Percentiles rank a stretch among this genome's conserved stretches.
These are phyloP conservation scores for Ophidiomyces ophidiicola DNA, from an alignment of 2,329 filamentous ascomycete genomes.

Conservation along the genomic window DNA sequence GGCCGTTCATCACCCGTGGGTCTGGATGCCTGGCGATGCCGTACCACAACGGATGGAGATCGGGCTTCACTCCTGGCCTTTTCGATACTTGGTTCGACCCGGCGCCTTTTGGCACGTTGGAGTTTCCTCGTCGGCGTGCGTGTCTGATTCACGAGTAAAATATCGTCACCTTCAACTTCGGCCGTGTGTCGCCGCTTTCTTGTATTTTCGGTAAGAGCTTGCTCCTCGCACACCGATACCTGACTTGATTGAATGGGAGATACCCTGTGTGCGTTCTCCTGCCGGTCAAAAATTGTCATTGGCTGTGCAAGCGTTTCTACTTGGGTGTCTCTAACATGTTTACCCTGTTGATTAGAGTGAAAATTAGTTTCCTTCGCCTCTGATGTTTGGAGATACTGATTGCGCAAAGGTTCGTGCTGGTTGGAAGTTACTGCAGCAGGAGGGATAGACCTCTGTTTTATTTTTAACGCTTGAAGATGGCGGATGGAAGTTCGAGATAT, in stretches of 20 bases:
- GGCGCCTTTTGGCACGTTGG: too few species aligned
- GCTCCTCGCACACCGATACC: too few species aligned
- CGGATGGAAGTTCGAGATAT: background rate
- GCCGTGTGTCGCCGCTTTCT: constrained; percentile 3
- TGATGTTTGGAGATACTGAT: too few species aligned
- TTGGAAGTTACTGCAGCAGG: constrained; percentile 5
- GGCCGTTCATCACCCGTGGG: background rate
- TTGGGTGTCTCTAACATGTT: too few species aligned
- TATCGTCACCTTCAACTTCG: constrained; percentile 2
- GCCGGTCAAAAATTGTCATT: constrained; percentile 27
- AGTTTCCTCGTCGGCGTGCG: background rate
- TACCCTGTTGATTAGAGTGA: too few species aligned
- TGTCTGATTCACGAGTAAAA: constrained; percentile 1
- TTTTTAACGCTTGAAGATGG: constrained; percentile 1
- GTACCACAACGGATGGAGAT: background rate
- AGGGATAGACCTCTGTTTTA: constrained; percentile 1
- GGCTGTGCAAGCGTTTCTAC: background rate
- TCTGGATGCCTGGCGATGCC: too few species aligned
- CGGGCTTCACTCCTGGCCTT: too few species aligned
- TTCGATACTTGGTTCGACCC: too few species aligned
- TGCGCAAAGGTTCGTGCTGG: constrained; percentile 8
- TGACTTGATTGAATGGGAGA: constrained; percentile 23
- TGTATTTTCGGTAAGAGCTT: background rate
- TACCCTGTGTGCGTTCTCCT: constrained; percentile 24
- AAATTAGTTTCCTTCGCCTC: too few species aligned